Base-by-base conservation (phyloP, 192 early-diverging fungal species). In the Borealophlyctis nickersoniae region DNA sequence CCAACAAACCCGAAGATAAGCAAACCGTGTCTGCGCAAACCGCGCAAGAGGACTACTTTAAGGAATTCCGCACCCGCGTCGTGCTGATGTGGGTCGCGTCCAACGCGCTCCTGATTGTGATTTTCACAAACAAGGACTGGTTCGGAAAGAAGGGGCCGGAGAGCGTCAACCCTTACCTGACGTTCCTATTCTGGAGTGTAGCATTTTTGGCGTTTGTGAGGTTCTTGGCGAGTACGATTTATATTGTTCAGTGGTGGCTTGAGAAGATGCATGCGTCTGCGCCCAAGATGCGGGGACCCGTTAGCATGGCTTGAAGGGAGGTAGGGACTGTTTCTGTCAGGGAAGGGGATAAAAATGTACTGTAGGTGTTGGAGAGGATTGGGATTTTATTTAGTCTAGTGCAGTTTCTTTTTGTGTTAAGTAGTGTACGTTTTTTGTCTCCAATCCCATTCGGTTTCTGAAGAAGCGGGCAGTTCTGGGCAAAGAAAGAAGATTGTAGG, bases 131-230 rank as follows among this genome's bases (percentile, higher is more conserved):
- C 60, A 26, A 55, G 7, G 27, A 29, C 32, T 36, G 73, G 22
- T 32, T 72, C 32, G 53, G 35, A 31, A 57, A 68, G 26, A 49
- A 32, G 27, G 60, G 54, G 14, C 13, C 49, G 26, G 52, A 60
- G 3, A 22, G 57, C 45, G 80, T 86, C 63, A 90, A 92, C 71
- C 81, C 85, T 31, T 91, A 91, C 52, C 72, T 92, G 52, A 83
- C 82, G 22, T 86, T 92, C 71, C 85, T 95, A 58, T 89, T 95
- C 66, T 95, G 91, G 90, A 81, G 80, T n/a, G 90, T 95, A n/a
- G 84, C 88, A 7, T 83, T 65, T 0, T 69, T 94, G 50, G 77
- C 89, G 28, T 81, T 76, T 0, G 71, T 94, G 39, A 80, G 92
- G 32, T 91, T 90, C 72, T 36, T 87, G 22, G 90, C 90, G 2